Percentiles rank a stretch among this genome's conserved stretches.
Conservation (phyloP, 495 filamentous ascomycete species). For the Podospora didyma region DNA sequence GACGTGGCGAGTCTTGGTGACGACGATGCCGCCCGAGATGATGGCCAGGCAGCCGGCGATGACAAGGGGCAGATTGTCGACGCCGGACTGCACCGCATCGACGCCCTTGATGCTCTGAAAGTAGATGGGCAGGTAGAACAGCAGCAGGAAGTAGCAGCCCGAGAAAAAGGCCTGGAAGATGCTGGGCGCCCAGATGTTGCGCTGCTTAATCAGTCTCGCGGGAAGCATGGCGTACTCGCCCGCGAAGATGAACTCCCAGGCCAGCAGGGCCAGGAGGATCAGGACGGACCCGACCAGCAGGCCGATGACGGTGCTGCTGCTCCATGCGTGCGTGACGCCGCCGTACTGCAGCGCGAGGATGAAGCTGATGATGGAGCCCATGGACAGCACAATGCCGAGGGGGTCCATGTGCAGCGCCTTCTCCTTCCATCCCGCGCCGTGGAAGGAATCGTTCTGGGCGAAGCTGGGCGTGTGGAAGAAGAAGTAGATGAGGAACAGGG, state of each 20-base stretch:
- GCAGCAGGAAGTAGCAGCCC: slow-evolving; percentile 37
- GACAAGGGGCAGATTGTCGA: slow-evolving; percentile 46
- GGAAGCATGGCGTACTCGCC: slow-evolving; percentile 34
- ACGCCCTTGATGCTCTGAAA: slow-evolving; percentile 49
- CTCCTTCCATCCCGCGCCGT: slow-evolving; percentile 9
- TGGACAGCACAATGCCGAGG: slow-evolving; percentile 35
- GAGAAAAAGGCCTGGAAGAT: slow-evolving; percentile 33
- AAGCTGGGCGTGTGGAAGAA: slow-evolving; percentile 23
- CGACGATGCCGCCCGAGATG: slow-evolving; percentile 27
- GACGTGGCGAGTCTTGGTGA: slow-evolving; percentile 29
- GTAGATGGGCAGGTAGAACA: slow-evolving; percentile 58
- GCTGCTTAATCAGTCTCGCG: slow-evolving; percentile 35
- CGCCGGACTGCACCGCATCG: slow-evolving; percentile 39
- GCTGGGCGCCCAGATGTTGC: slow-evolving; percentile 29
- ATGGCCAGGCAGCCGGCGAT: slow-evolving; percentile 28
- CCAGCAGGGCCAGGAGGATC: slow-evolving; percentile 25
- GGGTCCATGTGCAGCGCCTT: slow-evolving; percentile 32
- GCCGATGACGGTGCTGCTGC: slow-evolving; percentile 40
- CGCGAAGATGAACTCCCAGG: slow-evolving; percentile 27
- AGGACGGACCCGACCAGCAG: slow-evolving; percentile 38
- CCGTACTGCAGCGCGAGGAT: slow-evolving; percentile 48
- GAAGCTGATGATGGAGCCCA: slow-evolving; percentile 37
- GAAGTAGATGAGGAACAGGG: slow-evolving; percentile 51
- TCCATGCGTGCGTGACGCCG: slow-evolving; percentile 44
- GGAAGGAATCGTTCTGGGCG: background rate